Percentiles rank a stretch among this genome's conserved stretches.
Evolutionary conservation across 2,329 filamentous ascomycete genomes (phyloP).

Genomic region (Cladophialophora immunda): DNA sequence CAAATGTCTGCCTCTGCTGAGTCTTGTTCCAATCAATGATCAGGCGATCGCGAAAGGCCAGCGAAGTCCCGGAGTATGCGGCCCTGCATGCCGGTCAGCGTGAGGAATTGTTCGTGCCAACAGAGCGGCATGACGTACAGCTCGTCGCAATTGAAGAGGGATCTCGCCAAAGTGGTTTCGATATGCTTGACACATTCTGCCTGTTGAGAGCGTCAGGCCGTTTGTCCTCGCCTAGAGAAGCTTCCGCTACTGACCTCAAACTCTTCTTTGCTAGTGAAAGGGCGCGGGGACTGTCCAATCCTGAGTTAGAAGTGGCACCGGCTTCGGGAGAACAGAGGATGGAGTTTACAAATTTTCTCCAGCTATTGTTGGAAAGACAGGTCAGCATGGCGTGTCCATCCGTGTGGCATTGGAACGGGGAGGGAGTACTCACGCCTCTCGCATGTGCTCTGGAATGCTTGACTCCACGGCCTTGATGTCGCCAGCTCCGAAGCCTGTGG

Average conservation of each 20-base stretch:
- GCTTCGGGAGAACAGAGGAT: not conserved
- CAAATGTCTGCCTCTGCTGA: constrained; percentile 91
- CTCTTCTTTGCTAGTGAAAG: constrained; percentile 80
- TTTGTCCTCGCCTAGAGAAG: not conserved
- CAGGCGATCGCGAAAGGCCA: constrained; percentile 91
- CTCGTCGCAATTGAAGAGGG: constrained; percentile 98
- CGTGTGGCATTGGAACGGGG: not conserved
- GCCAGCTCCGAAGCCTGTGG: constrained; percentile 86
- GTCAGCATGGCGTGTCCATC: constrained; percentile 36
- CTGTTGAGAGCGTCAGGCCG: constrained; percentile 53
- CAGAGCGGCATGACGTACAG: constrained; percentile 49
- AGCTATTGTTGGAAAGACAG: constrained; percentile 50
- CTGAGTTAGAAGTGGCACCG: constrained; percentile 22
- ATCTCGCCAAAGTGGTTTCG: constrained; percentile 93
- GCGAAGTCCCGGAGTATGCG: constrained; percentile 86
- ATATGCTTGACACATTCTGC: constrained; percentile 90
- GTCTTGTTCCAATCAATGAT: constrained; percentile 98
- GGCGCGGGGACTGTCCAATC: constrained; percentile 63
- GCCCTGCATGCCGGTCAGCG: constrained; percentile 60
- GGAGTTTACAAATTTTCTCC: constrained; percentile 59
- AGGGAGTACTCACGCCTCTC: constrained; percentile 76
- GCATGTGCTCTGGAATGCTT: constrained; percentile 85
- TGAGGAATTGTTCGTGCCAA: not conserved
- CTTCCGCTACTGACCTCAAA: constrained; percentile 65
- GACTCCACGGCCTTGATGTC: constrained; percentile 96